Base-by-base conservation (phyloP, 805 yeast genomes). In the Komagataella populi region DNA sequence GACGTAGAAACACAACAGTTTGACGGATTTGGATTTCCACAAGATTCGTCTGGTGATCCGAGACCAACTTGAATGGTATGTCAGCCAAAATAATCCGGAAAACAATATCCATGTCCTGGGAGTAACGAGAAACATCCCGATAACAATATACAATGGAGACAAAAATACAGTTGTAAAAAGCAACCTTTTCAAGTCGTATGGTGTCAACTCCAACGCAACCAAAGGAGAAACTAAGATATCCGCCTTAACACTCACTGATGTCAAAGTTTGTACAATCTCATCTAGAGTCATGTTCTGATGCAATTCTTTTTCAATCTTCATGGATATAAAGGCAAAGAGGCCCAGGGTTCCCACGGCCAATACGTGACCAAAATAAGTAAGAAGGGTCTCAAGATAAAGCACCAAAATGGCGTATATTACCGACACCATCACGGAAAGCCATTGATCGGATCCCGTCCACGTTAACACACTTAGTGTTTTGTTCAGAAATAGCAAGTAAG, bases 401-500 rank as follows among this genome's bases (percentile, higher is more conserved):
- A 87, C 85, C 3, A 76, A 61, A 4, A 84, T 67, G 1, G 80
- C 69, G 63, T 77, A 82, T 10, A 70, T 58, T 2, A 79, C 69
- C 22, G 84, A 74, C 48, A 84, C 59, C 23, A 88, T 72, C 17
- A 85, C 69, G 59, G 88, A 80, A 52, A 83, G 67, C 87, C 91
- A 88, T 39, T 77, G 72, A 63, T 87, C 93, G 44, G 85, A 90
- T 55, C 82, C 81, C 2, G 97, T 86, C 99, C 99, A 91, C 0
- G 98, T 90, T 44, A 87, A 65, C 45, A 89, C 72, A 46, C 87
- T 81, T 51, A 89, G 70, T 2, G 78, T 55, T 56, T 81, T 80
- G 63, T 90, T 88, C 7, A 82, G 78, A 1, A 85, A 77, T 45
- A 86, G 73, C 46, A 91, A 70, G 62, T 87, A 87, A 1, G 98